Evolutionary conservation across 75 land plant species (phyloP).

Genomic region (Cryptomeria japonica): DNA sequence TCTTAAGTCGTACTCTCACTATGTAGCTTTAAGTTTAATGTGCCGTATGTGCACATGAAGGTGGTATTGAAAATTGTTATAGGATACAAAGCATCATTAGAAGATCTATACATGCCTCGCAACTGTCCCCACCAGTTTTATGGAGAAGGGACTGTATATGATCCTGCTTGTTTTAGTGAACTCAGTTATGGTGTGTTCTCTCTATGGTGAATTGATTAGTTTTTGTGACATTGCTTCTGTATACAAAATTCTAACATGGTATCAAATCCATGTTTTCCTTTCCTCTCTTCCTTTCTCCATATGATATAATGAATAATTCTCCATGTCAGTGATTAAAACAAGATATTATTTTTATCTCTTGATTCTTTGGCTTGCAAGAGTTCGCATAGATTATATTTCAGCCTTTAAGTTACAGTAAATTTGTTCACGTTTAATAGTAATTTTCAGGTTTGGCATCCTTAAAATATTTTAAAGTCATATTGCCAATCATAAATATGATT

Average conservation of each 20-base stretch:
- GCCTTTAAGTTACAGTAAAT: not conserved
- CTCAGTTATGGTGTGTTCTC: not conserved
- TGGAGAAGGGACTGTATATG: not conserved
- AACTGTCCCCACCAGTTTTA: not conserved
- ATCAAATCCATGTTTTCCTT: not conserved
- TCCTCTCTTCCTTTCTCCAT: not conserved
- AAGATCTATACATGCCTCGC: not conserved
- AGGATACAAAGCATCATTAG: not conserved
- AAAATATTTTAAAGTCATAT: not conserved
- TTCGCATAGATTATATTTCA: not conserved
- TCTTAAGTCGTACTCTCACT: not conserved
- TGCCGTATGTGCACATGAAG: not conserved
- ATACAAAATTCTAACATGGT: not conserved
- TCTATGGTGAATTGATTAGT: not conserved
- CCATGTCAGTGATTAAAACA: not conserved
- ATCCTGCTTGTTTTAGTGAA: not conserved
- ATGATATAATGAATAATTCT: not conserved
- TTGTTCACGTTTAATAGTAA: not conserved
- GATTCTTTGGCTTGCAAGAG: not conserved
- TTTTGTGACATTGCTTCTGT: not conserved
- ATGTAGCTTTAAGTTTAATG: not conserved
- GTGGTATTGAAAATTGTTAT: not conserved
- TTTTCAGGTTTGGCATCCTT: not conserved
- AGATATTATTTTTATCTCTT: not conserved
- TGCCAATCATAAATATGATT: not conserved